Base-by-base conservation (phyloP, 2,329 filamentous ascomycete genomes). In the Alternaria sp. region DNA sequence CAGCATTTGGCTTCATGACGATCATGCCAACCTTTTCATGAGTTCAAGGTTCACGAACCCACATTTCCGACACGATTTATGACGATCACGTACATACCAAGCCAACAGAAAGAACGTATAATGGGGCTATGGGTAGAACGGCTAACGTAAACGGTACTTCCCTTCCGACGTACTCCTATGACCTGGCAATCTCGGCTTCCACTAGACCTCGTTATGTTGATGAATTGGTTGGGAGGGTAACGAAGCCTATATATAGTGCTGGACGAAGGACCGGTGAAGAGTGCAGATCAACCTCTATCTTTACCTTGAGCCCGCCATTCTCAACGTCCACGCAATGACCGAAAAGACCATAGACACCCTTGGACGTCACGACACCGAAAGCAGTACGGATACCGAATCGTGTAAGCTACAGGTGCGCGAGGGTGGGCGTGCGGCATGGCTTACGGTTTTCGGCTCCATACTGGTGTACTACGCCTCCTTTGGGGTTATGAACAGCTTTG, bases 401-500 rank as follows among this genome's bases (percentile, higher is more conserved):
- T 62, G 73, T 69, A 15, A 57, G 28, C 17, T 52, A 71, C 68
- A 69, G 32, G 54, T 59, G 40, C 30, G 40, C 19, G 77, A 70
- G n/a, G 67, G 67, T 44, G 62, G 55, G 13, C 47, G 54, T 52
- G 62, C 58, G 30, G 66, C 77, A 15, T 81, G 76, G 78, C 67
- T 79, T 7, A 78, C 76, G 6, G 75, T 82, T 5, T 36, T 71
- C 3, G 80, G 80, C n/a, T 77, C 75, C 6, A 75, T 74, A 21
- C 74, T 79, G 11, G 73, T 78, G 26, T 74, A 80, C 54, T 82
- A 81, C 69, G 76, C 75, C 55, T 78, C 78, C 26, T 79, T 79
- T 47, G 80, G 80, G 10, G 77, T 81, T 65, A 72, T 82, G 65
- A 82, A 80, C 51, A 78, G 77, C 59, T 81, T 83, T 52, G 81